Evolutionary conservation across 2,329 filamentous ascomycete genomes (phyloP).

Genomic region (Aspergillus neotritici): DNA sequence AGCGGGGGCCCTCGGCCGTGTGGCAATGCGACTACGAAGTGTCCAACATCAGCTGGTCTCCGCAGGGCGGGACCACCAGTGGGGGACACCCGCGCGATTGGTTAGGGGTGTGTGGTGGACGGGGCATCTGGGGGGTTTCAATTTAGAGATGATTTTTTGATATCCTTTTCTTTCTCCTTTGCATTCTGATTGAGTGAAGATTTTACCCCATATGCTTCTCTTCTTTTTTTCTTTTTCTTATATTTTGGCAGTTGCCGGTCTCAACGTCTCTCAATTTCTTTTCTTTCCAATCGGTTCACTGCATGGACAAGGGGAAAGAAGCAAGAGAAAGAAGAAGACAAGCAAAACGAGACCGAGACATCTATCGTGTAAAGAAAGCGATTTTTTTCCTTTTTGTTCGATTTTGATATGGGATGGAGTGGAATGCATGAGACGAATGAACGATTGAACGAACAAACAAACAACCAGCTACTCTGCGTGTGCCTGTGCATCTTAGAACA

Average conservation of each 20-base stretch:
- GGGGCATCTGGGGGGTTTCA: slow-evolving; percentile 42
- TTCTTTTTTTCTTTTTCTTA: slow-evolving; percentile 7
- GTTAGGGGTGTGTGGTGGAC: slow-evolving; percentile 43
- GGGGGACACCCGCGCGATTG: slow-evolving; percentile 34
- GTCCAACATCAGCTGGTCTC: slow-evolving; percentile 45
- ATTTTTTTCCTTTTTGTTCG: slow-evolving; percentile 4
- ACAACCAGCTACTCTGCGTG: slow-evolving; percentile 6
- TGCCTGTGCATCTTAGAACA: not conserved
- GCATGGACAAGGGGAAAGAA: slow-evolving; percentile 2
- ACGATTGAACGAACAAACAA: slow-evolving; percentile 32
- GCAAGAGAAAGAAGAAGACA: not conserved
- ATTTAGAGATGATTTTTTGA: slow-evolving; percentile 1
- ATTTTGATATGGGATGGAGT: slow-evolving; percentile 10
- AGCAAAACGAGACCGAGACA: no score
- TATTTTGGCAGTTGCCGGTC: slow-evolving; percentile 6
- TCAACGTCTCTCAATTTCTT: slow-evolving; percentile 3
- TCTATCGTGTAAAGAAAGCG: slow-evolving; percentile 4
- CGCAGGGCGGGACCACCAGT: slow-evolving; percentile 33
- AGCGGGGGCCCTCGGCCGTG: slow-evolving; percentile 41
- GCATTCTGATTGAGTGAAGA: not conserved
- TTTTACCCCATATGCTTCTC: not conserved
- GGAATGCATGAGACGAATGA: slow-evolving; percentile 27
- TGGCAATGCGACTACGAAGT: slow-evolving; percentile 46
- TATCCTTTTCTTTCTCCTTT: not conserved
- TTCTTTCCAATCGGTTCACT: not conserved